phyloP scores from a whole-genome alignment of 805 yeast genomes.

The Ogataea corticis region DNA sequence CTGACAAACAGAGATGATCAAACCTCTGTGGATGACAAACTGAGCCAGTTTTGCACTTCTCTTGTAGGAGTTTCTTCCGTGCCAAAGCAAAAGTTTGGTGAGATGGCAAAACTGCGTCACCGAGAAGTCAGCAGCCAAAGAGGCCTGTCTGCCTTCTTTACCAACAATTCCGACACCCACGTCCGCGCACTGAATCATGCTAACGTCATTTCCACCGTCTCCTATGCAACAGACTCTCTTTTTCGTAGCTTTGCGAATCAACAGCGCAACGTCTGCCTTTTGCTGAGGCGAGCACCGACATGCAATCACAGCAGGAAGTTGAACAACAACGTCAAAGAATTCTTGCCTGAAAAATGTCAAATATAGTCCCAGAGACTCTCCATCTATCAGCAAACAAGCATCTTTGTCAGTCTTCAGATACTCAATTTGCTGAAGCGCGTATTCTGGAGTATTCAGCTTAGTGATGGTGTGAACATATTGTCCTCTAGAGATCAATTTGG shows the following conservation, averaged over 20 bases:
- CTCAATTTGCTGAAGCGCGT: slow-evolving; percentile 76
- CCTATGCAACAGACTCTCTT: slow-evolving; percentile 97
- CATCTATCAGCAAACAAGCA: slow-evolving; percentile 85
- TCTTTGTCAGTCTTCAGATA: slow-evolving; percentile 62
- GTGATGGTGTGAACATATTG: slow-evolving; percentile 90
- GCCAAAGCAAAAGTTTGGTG: slow-evolving; percentile 90
- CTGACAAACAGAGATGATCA: slow-evolving; percentile 91
- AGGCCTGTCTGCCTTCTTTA: slow-evolving; percentile 97
- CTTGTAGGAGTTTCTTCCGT: slow-evolving; percentile 95
- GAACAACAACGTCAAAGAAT: slow-evolving; percentile 75
- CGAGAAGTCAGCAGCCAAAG: slow-evolving; percentile 95
- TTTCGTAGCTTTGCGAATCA: slow-evolving; percentile 76
- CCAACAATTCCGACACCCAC: slow-evolving; percentile 99
- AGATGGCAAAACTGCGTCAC: slow-evolving; percentile 88
- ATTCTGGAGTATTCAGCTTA: slow-evolving; percentile 57
- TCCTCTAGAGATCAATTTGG: slow-evolving; percentile 88
- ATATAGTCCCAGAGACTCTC: slow-evolving; percentile 79
- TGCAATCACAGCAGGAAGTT: slow-evolving; percentile 92
- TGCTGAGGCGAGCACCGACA: slow-evolving; percentile 99
- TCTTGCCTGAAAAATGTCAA: slow-evolving; percentile 64
- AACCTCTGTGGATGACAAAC: slow-evolving; percentile 94
- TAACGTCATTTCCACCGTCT: slow-evolving; percentile 98
- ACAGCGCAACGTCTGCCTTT: slow-evolving; percentile 89
- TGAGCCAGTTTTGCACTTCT: slow-evolving; percentile 94
- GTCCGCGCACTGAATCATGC: slow-evolving; percentile 98